Percentiles rank a stretch among this genome's conserved stretches.
These are phyloP conservation scores for Abelmoschus esculentus DNA, from an alignment of 345 rosid species.

Conservation along the genomic window DNA sequence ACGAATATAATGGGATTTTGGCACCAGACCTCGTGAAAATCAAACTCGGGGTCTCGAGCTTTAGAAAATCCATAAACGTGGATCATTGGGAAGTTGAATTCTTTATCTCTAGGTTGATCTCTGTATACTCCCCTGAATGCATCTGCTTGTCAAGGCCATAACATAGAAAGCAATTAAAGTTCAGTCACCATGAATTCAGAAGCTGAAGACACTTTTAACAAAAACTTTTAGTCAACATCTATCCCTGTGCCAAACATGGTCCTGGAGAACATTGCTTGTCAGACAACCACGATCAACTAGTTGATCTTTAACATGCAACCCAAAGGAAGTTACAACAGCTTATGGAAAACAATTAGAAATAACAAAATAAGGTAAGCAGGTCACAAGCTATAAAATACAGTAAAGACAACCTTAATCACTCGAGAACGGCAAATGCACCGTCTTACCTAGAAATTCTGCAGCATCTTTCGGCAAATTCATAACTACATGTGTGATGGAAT, in stretches of 20 bases:
- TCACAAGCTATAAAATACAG: neutral
- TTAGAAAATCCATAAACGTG: slow-evolving; percentile 93
- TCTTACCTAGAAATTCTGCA: slow-evolving; percentile 61
- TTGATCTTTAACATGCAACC: neutral
- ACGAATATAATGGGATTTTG: slow-evolving; percentile 1
- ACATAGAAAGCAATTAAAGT: neutral
- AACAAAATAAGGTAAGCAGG: neutral
- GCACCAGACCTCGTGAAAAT: slow-evolving; percentile 68
- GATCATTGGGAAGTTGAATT: slow-evolving; percentile 48
- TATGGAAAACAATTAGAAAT: neutral
- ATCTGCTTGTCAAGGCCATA: slow-evolving; percentile 35
- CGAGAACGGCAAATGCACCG: neutral
- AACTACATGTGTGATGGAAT: slow-evolving; percentile 60
- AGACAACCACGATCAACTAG: neutral
- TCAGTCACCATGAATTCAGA: neutral
- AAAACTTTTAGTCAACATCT: neutral
- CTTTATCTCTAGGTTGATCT: slow-evolving; percentile 30
- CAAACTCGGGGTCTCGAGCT: slow-evolving; percentile 86
- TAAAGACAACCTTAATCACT: neutral
- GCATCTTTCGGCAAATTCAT: slow-evolving; percentile 91
- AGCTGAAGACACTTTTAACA: neutral
- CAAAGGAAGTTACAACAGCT: neutral
- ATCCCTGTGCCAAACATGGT: too few species aligned
- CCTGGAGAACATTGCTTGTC: neutral
- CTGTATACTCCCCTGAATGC: slow-evolving; percentile 64